phyloP scores from a whole-genome alignment of 331 rosid species.

The Phaseolus coccineus region DNA sequence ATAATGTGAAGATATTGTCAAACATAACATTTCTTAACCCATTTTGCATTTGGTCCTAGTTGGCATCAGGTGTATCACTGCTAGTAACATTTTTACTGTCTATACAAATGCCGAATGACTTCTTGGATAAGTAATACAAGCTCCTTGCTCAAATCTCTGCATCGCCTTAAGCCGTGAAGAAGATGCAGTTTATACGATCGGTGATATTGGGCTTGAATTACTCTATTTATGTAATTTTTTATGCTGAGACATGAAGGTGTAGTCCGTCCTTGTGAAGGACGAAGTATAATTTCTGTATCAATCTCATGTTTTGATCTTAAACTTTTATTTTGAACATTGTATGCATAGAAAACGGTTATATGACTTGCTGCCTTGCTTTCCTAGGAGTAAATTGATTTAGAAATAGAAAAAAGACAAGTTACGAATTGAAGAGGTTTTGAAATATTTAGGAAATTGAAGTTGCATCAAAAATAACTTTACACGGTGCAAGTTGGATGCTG shows the following conservation, averaged over 20 bases:
- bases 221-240: neutral
- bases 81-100: neutral
- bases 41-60: constrained; percentile 15
- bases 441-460: neutral
- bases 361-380: neutral
- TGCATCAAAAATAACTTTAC: neutral
- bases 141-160: neutral
- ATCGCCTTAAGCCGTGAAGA: constrained; percentile 6
- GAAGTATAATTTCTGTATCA: constrained; percentile 6
- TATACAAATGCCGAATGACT: neutral
- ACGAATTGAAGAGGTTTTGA: neutral
- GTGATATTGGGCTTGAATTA: neutral
- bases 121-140: constrained; percentile 2
- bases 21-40: neutral
- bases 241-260: neutral
- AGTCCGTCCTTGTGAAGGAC: constrained; percentile 2
- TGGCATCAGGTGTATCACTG: constrained; percentile 17
- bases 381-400: neutral
- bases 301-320: neutral
- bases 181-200: constrained; percentile 15
- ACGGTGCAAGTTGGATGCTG: too few relatives aligned
- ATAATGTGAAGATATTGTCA: neutral
- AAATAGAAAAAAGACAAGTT: too few relatives aligned
- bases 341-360: neutral
- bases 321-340: neutral